Evolutionary conservation across 441 rosid genomes (phyloP), one percentile per base, ranked within the genome.

Genomic region (Adansonia grandidieri): DNA sequence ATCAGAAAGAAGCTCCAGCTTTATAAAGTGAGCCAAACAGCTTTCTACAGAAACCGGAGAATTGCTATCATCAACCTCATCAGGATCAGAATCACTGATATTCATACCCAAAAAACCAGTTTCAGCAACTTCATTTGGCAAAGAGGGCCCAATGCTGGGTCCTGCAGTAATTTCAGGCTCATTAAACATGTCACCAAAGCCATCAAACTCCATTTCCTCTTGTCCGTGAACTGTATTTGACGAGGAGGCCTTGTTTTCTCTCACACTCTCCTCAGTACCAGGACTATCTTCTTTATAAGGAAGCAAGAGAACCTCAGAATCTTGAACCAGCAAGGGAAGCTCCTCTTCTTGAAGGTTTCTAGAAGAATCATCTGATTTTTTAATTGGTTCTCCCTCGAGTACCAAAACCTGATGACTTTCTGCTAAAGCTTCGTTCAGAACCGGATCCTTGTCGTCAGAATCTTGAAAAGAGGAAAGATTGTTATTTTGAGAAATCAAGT

Each of bases 71-170:
- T 92, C 98, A 70, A 96, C 95, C 84, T 96, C 96, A 78, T 88
- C 96, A n/a, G 97, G 96, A 83, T 96, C 99, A 75, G 99, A 94
- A 50, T 92, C 99, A 71, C 98, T 92, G 85, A 82, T 83, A 71
- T 76, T 85, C 70, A 80, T 88, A 1, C 88, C 85, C 50, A 78
- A 78, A 83, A 87, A 86, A 85, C 90, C 84, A 77, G 86, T 74
- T 73, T 78, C 84, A 22, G 82, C 80, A 44, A 79, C 74, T 68
- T 85, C 90, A 74, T 80, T 80, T 78, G 81, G 83, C 64, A 88
- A 85, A 80, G 92, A 84, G 45, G 97, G 91, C 78, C 92, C 90
- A 9, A 65, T 79, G 74, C 88, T 83, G 76, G 97, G 91, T 62
- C 87, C 95, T 44, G 78, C 82, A 44, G 82, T 76, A 72, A 72